Percentiles rank a stretch among this genome's conserved stretches.
Evolutionary conservation across 768 basidiomycete genomes (phyloP).

Genomic region (Amanita rimosa): DNA sequence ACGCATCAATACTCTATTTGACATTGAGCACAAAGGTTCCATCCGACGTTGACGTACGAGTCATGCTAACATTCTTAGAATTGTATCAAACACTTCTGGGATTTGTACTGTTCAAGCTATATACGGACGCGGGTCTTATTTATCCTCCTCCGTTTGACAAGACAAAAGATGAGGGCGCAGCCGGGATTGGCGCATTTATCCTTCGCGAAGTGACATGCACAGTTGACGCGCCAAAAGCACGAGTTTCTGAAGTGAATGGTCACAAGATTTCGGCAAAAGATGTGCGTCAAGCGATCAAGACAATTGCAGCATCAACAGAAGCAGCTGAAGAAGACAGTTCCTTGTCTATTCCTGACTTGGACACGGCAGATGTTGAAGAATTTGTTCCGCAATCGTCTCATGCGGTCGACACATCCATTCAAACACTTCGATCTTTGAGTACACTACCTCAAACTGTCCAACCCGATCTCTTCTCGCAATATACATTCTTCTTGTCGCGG

Average conservation of each 20-base stretch:
- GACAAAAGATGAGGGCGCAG: slow-evolving; percentile 73
- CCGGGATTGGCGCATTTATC: slow-evolving; percentile 81
- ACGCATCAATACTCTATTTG: neutral
- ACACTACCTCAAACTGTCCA: slow-evolving; percentile 45
- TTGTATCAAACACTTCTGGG: slow-evolving; percentile 94
- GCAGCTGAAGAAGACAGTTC: slow-evolving; percentile 24
- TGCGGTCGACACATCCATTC: slow-evolving; percentile 34
- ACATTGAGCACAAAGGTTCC: slow-evolving; percentile 52
- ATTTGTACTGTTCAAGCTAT: slow-evolving; percentile 97
- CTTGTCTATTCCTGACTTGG: slow-evolving; percentile 22
- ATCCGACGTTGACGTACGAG: slow-evolving; percentile 90
- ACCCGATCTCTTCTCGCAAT: slow-evolving; percentile 69
- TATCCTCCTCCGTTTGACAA: slow-evolving; percentile 91
- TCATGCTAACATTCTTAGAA: slow-evolving; percentile 96
- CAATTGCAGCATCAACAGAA: slow-evolving; percentile 23
- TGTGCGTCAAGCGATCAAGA: slow-evolving; percentile 54
- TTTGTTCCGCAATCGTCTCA: slow-evolving; percentile 53
- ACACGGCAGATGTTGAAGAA: slow-evolving; percentile 32
- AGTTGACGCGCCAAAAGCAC: slow-evolving; percentile 30
- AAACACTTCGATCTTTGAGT: slow-evolving; percentile 58
- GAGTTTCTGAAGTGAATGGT: slow-evolving; percentile 30
- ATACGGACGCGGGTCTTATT: slow-evolving; percentile 82
- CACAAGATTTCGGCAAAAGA: slow-evolving; percentile 37
- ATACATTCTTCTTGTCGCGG: slow-evolving; percentile 88
- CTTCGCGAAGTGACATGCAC: slow-evolving; percentile 40